Evolutionary conservation across 83 land plant species (phyloP), one percentile per base, ranked within the genome.

Genomic region (Larix sibirica): DNA sequence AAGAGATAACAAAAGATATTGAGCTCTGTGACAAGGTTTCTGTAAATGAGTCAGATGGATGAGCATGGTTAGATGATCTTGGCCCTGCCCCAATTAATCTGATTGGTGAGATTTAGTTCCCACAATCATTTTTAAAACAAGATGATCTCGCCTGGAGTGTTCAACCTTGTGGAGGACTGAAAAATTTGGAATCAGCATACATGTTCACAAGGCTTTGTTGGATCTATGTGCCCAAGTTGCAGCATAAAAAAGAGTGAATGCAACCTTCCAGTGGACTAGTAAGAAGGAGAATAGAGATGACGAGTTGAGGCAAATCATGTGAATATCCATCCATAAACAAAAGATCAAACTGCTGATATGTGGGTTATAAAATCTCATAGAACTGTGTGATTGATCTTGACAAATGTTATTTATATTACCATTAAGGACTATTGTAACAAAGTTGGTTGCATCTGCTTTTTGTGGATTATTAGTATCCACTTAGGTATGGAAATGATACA

Each of bases 401-500:
- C 9, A 36, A 20, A 73, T 23, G 3, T 21, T 69, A 69, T 16
- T 33, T 69, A 69, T 4, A 68, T 68, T 68, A 5, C 6, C 40
- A 68, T 14, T 56, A 33, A 33, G 36, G 4, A 33, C 21, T 69
- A 18, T n/a, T 69, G 44, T 69, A 69, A 33, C 38, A 40, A 36
- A 69, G 44, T 6, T 13, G 33, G 17, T 10, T 8, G 13, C 20
- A 20, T 36, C 74, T 33, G 44, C 10, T 36, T 23, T 8, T 73
- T 3, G n/a, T 73, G 47, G 77, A 73, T 5, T 42, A 2, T 69
- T 33, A 17, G 18, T n/a, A 42, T 73, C 77, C 59, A 42, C 44
- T 20, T 73, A 40, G 77, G 44, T n/a, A 73, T 73, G 77, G 24
- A 73, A 73, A 73, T 38, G 56, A 73, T 73, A 8, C 14, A 42